These are phyloP conservation scores for Rhodotorula glutinis DNA, from an alignment of 1,284 basidiomycete species.

Conservation along the genomic window DNA sequence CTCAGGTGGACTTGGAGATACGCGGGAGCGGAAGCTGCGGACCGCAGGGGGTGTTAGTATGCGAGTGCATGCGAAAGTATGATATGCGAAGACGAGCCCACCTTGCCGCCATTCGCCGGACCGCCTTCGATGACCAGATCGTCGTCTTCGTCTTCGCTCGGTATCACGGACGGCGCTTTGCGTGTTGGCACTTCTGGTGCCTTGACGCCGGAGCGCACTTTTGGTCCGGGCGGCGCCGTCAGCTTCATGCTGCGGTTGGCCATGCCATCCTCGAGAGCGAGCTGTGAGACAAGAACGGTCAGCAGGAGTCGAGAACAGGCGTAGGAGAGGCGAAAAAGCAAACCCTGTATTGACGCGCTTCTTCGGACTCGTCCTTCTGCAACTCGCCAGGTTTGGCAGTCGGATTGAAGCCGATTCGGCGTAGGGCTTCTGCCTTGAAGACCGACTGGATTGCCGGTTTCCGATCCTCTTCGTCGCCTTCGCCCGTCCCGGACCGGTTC, in stretches of 20 bases:
- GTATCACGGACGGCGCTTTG: neutral
- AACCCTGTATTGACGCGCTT: slow-evolving; percentile 17
- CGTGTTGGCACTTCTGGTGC: neutral
- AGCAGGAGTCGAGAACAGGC: neutral
- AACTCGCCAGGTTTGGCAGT: slow-evolving; percentile 13
- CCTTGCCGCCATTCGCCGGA: slow-evolving; percentile 9
- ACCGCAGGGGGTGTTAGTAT: no score
- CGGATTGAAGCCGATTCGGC: slow-evolving; percentile 34
- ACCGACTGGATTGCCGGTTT: slow-evolving; percentile 3
- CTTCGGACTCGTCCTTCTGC: slow-evolving; percentile 11
- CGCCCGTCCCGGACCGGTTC: neutral
- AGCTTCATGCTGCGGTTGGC: slow-evolving; percentile 11
- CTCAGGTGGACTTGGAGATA: neutral
- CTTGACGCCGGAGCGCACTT: slow-evolving; percentile 14
- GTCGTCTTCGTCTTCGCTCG: slow-evolving; percentile 24
- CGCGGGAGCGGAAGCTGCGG: neutral
- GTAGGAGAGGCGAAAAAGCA: neutral
- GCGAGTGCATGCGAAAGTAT: no score
- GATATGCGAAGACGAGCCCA: neutral
- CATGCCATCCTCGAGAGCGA: slow-evolving; percentile 15
- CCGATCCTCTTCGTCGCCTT: slow-evolving; percentile 4
- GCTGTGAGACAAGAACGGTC: neutral
- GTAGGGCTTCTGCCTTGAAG: slow-evolving; percentile 22
- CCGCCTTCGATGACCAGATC: slow-evolving; percentile 29
- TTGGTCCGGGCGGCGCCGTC: slow-evolving; percentile 18